Conservation (phyloP, 306 rosid species). For the Castanea sativa region DNA sequence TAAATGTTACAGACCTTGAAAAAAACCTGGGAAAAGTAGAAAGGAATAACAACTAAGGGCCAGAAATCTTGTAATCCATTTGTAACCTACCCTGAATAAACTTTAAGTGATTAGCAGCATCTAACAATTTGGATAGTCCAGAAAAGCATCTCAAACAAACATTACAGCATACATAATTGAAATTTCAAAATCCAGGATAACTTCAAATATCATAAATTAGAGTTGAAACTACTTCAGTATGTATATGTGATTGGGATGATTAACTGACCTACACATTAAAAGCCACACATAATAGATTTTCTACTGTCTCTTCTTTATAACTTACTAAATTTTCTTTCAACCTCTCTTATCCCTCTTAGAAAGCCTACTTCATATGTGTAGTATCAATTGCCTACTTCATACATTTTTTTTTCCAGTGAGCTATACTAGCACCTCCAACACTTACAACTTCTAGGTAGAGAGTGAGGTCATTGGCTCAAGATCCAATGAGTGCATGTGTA, state of each 20-base stretch:
- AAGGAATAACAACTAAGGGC: conserved; percentile 74
- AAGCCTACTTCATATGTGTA: not conserved
- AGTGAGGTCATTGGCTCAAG: too few species aligned
- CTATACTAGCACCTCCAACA: too few species aligned
- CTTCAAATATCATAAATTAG: not conserved
- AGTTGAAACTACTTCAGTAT: not conserved
- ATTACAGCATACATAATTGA: conserved; percentile 5
- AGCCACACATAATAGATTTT: not conserved
- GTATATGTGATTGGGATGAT: not conserved
- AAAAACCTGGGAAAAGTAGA: conserved; percentile 69
- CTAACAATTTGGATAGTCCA: not conserved
- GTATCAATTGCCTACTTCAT: not conserved
- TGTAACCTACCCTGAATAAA: conserved; percentile 89
- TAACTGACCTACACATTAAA: not conserved
- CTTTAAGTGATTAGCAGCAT: conserved; percentile 48
- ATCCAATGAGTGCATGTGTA: too few species aligned
- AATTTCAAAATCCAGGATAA: not conserved
- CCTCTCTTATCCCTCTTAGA: not conserved
- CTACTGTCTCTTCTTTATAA: not conserved
- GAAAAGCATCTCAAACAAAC: conserved; percentile 16
- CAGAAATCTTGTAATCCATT: conserved; percentile 73
- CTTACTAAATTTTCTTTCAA: not conserved
- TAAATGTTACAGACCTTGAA: conserved; percentile 61
- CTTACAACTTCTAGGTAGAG: too few species aligned
- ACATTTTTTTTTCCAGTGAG: not conserved